A percentile compares a stretch with the other conserved stretches of the same genome.
phyloP scores from a whole-genome alignment of 805 yeast genomes.

The Metschnikowia colocasiae region DNA sequence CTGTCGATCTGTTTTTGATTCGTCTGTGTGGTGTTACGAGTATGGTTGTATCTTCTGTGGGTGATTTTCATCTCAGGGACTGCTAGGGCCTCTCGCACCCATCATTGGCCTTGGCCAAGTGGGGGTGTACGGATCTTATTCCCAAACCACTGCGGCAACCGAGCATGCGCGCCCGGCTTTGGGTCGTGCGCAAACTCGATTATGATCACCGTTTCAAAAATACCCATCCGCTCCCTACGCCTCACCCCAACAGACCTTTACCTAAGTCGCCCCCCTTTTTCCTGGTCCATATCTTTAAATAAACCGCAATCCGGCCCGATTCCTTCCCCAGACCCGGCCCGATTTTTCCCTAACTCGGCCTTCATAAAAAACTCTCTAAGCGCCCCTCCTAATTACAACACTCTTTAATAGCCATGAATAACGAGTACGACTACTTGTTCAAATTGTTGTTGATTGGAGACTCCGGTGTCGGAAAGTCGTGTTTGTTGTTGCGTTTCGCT shows the following conservation, averaged over 20 bases:
- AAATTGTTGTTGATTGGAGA: slow-evolving; percentile 94
- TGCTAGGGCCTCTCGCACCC: no score
- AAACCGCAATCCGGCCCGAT: not conserved
- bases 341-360: not conserved
- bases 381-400: not conserved
- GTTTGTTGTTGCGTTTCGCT: slow-evolving; percentile 90
- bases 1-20: no score
- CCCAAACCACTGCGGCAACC: slow-evolving; percentile 2
- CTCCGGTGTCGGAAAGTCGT: slow-evolving; percentile 98
- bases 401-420: slow-evolving; percentile 51
- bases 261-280: not conserved
- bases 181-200: slow-evolving; percentile 7
- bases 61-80: no score
- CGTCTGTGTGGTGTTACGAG: no score
- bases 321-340: no score
- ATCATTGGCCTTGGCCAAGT: no score
- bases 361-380: not conserved
- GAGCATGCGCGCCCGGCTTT: slow-evolving; percentile 2
- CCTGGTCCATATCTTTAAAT: not conserved
- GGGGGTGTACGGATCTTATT: not conserved
- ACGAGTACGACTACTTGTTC: slow-evolving; percentile 96
- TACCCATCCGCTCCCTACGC: slow-evolving; percentile 4
- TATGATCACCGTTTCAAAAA: slow-evolving; percentile 4
- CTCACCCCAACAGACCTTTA: not conserved
- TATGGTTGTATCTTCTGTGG: no score